Percentiles rank a stretch among this genome's conserved stretches.
Conservation (phyloP, 1,284 basidiomycete species). For the Ustilago loliicola region DNA sequence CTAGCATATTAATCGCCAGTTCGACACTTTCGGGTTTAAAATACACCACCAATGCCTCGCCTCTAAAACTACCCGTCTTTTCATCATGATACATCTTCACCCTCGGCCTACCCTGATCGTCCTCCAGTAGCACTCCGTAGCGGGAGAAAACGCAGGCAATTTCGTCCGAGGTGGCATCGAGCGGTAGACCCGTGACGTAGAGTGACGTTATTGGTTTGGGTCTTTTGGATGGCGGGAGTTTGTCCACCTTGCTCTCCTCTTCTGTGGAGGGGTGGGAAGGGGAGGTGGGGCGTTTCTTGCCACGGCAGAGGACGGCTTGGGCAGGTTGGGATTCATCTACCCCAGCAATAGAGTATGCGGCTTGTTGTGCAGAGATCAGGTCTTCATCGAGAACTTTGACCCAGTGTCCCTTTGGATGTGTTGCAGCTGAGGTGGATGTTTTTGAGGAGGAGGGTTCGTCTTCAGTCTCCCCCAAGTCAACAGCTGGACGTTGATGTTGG, state of each 20-base stretch:
- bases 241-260: neutral
- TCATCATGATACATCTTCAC: constrained; percentile 90
- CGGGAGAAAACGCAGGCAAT: constrained; percentile 85
- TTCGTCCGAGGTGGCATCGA: constrained; percentile 81
- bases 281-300: constrained; percentile 35
- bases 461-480: constrained; percentile 27
- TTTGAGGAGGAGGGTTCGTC: constrained; percentile 22
- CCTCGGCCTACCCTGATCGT: constrained; percentile 85
- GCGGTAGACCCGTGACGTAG: constrained; percentile 87
- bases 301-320: constrained; percentile 42
- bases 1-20: constrained; percentile 86
- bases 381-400: constrained; percentile 90
- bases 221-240: constrained; percentile 34
- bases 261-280: constrained; percentile 4
- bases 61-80: constrained; percentile 85
- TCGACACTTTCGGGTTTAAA: constrained; percentile 96
- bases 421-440: neutral
- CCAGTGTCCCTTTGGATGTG: constrained; percentile 83
- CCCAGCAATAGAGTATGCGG: constrained; percentile 44
- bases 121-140: constrained; percentile 92
- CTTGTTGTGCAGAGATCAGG: constrained; percentile 73
- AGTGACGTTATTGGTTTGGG: constrained; percentile 78
- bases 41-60: constrained; percentile 95
- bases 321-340: constrained; percentile 36
- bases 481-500: constrained; percentile 16